phyloP scores from a whole-genome alignment of 1,139 yeast species.

The Zygotorulaspora mrakii region DNA sequence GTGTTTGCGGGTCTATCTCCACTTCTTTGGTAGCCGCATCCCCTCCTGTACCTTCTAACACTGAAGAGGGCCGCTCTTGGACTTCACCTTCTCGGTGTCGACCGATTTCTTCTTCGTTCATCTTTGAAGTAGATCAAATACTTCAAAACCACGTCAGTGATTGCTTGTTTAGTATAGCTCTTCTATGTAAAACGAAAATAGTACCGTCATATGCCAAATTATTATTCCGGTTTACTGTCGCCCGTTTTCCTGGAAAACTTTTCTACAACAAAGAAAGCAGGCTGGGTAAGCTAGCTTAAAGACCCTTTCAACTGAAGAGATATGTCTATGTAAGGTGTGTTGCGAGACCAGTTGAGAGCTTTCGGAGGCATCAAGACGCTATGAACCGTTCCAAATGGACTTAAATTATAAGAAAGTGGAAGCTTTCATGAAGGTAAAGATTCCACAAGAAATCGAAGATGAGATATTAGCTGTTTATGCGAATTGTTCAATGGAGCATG shows the following conservation, averaged over 20 bases:
- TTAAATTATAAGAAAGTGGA: slow-evolving; percentile 28
- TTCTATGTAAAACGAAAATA: no score
- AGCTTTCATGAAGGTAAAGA: slow-evolving; percentile 32
- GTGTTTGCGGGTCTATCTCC: slow-evolving; percentile 1
- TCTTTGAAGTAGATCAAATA: slow-evolving; percentile 2
- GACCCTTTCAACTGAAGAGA: slow-evolving; percentile 1
- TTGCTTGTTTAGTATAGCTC: no score
- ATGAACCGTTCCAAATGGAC: slow-evolving; percentile 8
- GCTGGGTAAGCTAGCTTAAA: slow-evolving; percentile 1
- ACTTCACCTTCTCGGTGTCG: background rate
- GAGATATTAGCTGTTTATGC: slow-evolving; percentile 41
- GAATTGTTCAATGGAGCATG: slow-evolving; percentile 38
- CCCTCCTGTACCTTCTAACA: background rate
- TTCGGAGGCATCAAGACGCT: background rate
- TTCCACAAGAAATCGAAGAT: slow-evolving; percentile 44
- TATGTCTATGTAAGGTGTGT: background rate
- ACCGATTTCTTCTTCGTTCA: slow-evolving; percentile 9
- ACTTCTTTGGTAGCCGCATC: background rate
- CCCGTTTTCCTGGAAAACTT: slow-evolving; percentile 4
- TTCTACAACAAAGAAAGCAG: background rate
- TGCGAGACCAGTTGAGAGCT: background rate
- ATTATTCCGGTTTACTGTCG: no score
- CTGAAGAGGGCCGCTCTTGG: background rate
- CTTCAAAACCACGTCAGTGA: background rate
- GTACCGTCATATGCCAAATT: no score